Conservation (phyloP, 2,329 filamentous ascomycete genomes). For the Pezicula rhizophila region DNA sequence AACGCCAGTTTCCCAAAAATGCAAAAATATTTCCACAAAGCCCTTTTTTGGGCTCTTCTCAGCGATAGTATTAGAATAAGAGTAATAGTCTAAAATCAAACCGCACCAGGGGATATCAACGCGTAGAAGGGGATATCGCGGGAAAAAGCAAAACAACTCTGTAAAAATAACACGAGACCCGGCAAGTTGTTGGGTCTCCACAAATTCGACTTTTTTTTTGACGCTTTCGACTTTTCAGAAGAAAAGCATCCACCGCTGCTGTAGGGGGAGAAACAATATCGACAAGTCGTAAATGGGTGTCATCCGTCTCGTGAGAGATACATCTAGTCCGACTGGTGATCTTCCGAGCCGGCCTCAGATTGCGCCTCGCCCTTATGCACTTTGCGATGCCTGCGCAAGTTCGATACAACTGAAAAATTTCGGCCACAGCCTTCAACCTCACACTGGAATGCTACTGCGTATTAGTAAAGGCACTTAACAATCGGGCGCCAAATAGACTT, state of each 20-base stretch:
- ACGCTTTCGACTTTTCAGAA: conserved; percentile 1
- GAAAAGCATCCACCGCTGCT: neutral
- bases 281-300: neutral
- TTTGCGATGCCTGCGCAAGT: conserved; percentile 88
- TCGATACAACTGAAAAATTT: conserved; percentile 96
- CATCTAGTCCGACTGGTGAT: conserved; percentile 47
- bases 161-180: neutral
- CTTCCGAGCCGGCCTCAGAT: conserved; percentile 58
- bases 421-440: conserved; percentile 92
- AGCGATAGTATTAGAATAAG: conserved; percentile 14
- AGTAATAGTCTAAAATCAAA: conserved; percentile 9
- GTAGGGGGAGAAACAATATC: neutral
- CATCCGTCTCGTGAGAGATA: neutral
- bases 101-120: conserved; percentile 12
- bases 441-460: conserved; percentile 72
- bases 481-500: conserved; percentile 34
- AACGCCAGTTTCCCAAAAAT: neutral
- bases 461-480: conserved; percentile 10
- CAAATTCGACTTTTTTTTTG: conserved; percentile 1
- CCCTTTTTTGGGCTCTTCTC: neutral
- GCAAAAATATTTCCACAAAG: neutral
- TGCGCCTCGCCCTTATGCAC: conserved; percentile 78
- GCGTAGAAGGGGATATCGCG: conserved; percentile 15
- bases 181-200: neutral
- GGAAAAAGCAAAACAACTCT: neutral